These are phyloP conservation scores for Penicillium sp. DNA, from an alignment of 2,329 filamentous ascomycete species.

Conservation along the genomic window DNA sequence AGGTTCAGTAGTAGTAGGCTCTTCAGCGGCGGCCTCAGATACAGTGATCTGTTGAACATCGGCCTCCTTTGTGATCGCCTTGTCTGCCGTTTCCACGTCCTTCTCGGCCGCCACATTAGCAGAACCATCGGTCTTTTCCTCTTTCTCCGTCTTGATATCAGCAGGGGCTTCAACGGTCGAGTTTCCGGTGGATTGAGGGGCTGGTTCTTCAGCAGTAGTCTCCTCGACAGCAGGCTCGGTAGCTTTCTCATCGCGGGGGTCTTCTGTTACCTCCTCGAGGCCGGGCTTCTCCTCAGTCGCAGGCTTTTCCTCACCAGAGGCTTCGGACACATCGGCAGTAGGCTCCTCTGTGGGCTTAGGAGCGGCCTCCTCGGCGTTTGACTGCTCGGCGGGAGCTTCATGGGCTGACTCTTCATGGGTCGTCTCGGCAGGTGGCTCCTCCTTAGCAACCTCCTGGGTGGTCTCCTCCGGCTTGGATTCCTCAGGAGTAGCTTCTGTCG, in stretches of 20 bases:
- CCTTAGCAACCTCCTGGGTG: not conserved
- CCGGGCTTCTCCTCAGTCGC: constrained; percentile 23
- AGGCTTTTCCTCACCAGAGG: constrained; percentile 35
- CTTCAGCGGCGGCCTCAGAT: not conserved
- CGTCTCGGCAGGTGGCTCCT: not conserved
- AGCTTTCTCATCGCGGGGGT: constrained; percentile 6
- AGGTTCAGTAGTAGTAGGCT: not conserved
- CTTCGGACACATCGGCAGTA: constrained; percentile 42
- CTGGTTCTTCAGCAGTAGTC: constrained; percentile 2
- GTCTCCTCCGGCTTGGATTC: constrained; percentile 1
- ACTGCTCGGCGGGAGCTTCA: constrained; percentile 1
- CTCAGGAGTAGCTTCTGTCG: constrained; percentile 15
- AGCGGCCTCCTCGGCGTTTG: constrained; percentile 40
- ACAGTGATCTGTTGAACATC: no score
- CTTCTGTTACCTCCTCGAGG: constrained; percentile 6
- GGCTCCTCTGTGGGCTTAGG: constrained; percentile 29
- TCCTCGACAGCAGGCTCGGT: constrained; percentile 1
- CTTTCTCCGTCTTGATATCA: no score
- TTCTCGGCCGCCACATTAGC: no score
- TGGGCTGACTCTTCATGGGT: not conserved
- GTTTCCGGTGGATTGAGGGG: no score
- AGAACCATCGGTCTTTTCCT: no score
- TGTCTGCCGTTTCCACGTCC: no score
- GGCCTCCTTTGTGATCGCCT: no score
- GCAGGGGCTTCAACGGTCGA: no score